These are phyloP conservation scores for Pythium utonaiense DNA, from an alignment of 352 stramenopile species.

Conservation along the genomic window DNA sequence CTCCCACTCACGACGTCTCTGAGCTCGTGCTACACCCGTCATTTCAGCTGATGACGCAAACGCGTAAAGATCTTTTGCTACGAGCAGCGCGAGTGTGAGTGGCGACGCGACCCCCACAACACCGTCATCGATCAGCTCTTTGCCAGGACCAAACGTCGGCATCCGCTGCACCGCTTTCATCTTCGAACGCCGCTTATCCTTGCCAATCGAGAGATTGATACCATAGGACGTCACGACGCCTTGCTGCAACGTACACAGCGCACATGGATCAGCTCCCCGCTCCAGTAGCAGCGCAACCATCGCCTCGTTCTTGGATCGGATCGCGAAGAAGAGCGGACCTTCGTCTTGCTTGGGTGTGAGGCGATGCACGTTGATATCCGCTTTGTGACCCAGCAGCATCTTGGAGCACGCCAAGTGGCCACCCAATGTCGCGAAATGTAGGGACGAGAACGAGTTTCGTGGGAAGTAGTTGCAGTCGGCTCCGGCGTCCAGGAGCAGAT, in stretches of 20 bases:
- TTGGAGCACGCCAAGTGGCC: conserved; percentile 39
- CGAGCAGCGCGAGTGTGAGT: conserved; percentile 44
- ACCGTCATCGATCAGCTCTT: conserved; percentile 14
- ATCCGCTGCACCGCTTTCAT: conserved; percentile 1
- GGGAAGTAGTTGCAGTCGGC: conserved; percentile 35
- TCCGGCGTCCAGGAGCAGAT: conserved; percentile 50
- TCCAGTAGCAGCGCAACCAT: conserved; percentile 50
- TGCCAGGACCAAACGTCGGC: conserved; percentile 5
- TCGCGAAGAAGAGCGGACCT: conserved; percentile 53
- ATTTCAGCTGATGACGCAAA: conserved; percentile 30
- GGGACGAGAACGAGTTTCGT: conserved; percentile 40
- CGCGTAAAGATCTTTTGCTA: conserved; percentile 25
- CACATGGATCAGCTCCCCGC: conserved; percentile 33
- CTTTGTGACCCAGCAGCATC: conserved; percentile 31
- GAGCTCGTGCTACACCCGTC: conserved; percentile 4
- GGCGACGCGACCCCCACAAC: conserved; percentile 32
- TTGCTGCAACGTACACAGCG: conserved; percentile 41
- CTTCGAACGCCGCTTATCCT: not conserved
- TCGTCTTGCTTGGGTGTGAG: conserved; percentile 35
- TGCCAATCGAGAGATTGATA: conserved; percentile 14
- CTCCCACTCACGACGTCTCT: conserved; percentile 35
- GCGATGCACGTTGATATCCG: conserved; percentile 38
- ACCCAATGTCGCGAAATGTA: conserved; percentile 56
- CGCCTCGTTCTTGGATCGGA: conserved; percentile 41
- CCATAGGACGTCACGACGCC: conserved; percentile 35